phyloP scores from a whole-genome alignment of 2,329 filamentous ascomycete genomes.

The Zymoseptoria pseudotritici region DNA sequence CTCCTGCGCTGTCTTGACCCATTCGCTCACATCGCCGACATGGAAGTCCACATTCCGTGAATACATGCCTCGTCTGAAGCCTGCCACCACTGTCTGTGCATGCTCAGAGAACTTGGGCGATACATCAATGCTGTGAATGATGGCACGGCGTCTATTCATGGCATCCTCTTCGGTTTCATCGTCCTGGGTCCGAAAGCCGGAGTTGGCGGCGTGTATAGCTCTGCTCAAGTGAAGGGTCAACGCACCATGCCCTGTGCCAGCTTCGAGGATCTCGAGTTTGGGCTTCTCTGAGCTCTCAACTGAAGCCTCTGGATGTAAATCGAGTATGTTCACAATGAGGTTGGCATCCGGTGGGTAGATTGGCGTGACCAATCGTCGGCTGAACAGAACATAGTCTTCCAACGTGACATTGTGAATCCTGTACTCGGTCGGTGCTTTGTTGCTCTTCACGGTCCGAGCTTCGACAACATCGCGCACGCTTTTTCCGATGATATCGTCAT shows the following conservation, averaged over 20 bases:
- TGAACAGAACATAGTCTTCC: slow-evolving; percentile 64
- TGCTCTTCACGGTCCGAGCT: slow-evolving; percentile 33
- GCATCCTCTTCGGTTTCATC: slow-evolving; percentile 18
- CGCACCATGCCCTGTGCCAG: slow-evolving; percentile 77
- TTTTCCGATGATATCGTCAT: slow-evolving; percentile 57
- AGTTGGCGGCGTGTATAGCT: slow-evolving; percentile 67
- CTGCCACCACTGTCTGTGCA: slow-evolving; percentile 56
- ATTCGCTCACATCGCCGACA: slow-evolving; percentile 57
- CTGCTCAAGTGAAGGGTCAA: slow-evolving; percentile 68
- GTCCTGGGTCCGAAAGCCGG: slow-evolving; percentile 32
- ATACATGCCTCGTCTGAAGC: slow-evolving; percentile 66
- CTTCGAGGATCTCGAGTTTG: slow-evolving; percentile 69
- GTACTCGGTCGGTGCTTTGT: slow-evolving; percentile 35
- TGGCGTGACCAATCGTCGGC: slow-evolving; percentile 66
- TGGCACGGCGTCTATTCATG: slow-evolving; percentile 47
- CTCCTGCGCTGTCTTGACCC: slow-evolving; percentile 49
- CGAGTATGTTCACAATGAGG: slow-evolving; percentile 67
- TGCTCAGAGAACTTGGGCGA: slow-evolving; percentile 54
- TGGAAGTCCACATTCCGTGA: slow-evolving; percentile 66
- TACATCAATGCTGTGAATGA: slow-evolving; percentile 69
- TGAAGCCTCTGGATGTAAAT: slow-evolving; percentile 55
- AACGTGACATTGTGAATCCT: slow-evolving; percentile 59
- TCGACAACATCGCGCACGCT: slow-evolving; percentile 51
- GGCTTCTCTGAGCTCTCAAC: slow-evolving; percentile 26
- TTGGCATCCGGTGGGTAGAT: slow-evolving; percentile 70